phyloP scores from a whole-genome alignment of 495 filamentous ascomycete genomes.

The Immersiella caudata region DNA sequence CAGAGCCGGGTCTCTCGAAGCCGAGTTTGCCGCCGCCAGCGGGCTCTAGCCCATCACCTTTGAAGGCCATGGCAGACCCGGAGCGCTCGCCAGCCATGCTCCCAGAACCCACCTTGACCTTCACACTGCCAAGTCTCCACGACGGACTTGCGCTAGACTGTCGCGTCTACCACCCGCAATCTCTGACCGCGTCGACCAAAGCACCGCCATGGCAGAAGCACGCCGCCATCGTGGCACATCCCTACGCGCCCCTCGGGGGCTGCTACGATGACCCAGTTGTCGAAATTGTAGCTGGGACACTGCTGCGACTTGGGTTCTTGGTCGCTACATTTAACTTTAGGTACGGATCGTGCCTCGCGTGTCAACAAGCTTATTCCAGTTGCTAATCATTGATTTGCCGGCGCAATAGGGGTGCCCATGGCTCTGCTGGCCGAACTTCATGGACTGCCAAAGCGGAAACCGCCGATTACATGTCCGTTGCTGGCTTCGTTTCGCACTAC shows the following conservation, averaged over 20 bases:
- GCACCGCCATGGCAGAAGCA: slow-evolving; percentile 49
- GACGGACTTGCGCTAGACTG: slow-evolving; percentile 75
- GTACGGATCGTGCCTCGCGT: slow-evolving; percentile 46
- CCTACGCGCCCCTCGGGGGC: slow-evolving; percentile 86
- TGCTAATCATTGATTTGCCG: slow-evolving; percentile 3
- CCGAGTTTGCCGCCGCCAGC: not conserved
- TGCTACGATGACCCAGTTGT: slow-evolving; percentile 83
- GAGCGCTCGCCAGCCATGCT: slow-evolving; percentile 32
- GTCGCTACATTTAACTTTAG: slow-evolving; percentile 94
- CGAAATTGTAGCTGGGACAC: slow-evolving; percentile 58
- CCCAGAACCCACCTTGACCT: slow-evolving; percentile 64
- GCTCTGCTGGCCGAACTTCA: slow-evolving; percentile 73
- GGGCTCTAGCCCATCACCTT: not conserved
- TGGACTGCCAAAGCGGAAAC: slow-evolving; percentile 84
- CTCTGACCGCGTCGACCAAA: slow-evolving; percentile 34
- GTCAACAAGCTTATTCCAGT: not conserved
- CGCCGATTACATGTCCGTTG: slow-evolving; percentile 78
- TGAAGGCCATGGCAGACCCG: slow-evolving; percentile 13
- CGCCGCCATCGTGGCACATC: slow-evolving; percentile 84
- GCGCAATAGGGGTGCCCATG: slow-evolving; percentile 71
- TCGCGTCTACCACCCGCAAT: slow-evolving; percentile 73
- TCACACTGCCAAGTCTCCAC: slow-evolving; percentile 82
- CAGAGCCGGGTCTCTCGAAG: not conserved
- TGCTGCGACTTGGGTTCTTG: slow-evolving; percentile 69
- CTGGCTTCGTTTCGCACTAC: slow-evolving; percentile 76